Evolutionary conservation across 164 flowering plant genomes (phyloP).

Genomic region (Aristolochia fimbriata): DNA sequence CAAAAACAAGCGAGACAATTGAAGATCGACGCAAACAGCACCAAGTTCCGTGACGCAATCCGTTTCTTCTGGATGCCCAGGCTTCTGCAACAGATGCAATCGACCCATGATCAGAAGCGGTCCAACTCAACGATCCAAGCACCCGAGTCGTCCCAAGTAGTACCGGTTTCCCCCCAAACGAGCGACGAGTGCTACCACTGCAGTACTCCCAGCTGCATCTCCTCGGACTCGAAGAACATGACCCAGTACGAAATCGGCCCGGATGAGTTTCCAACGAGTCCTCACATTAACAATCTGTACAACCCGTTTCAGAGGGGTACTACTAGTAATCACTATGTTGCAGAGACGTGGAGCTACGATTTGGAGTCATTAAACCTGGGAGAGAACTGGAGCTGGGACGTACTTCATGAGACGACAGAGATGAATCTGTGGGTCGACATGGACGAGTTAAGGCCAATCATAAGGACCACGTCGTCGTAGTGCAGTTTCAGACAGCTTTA

Average conservation of each 20-base stretch:
- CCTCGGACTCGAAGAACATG: constrained; percentile 18
- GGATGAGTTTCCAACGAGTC: constrained; percentile 18
- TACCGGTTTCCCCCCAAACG: constrained; percentile 1
- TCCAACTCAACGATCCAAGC: too few species aligned
- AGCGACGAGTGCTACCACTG: too few species aligned
- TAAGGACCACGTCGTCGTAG: neutral
- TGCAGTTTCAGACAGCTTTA: neutral
- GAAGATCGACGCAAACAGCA: constrained; percentile 48
- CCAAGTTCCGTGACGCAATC: constrained; percentile 35
- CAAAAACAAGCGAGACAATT: constrained; percentile 70
- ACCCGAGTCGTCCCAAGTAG: constrained; percentile 6
- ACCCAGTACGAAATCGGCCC: constrained; percentile 19
- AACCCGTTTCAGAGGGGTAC: constrained; percentile 8
- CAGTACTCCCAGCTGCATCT: constrained; percentile 10
- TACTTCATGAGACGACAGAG: constrained; percentile 23
- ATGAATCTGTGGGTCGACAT: constrained; percentile 33
- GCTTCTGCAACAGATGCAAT: constrained; percentile 43
- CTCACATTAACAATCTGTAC: constrained; percentile 3
- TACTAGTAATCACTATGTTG: constrained; percentile 1
- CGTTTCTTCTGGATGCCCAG: constrained; percentile 57
- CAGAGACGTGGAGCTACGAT: constrained; percentile 16
- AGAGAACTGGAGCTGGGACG: constrained; percentile 32
- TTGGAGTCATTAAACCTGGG: constrained; percentile 24
- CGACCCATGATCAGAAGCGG: too few species aligned
- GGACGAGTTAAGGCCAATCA: constrained; percentile 31